These are phyloP conservation scores for Amoeboaphelidium occidentale DNA, from an alignment of 371 early-diverging fungal species.

Conservation along the genomic window DNA sequence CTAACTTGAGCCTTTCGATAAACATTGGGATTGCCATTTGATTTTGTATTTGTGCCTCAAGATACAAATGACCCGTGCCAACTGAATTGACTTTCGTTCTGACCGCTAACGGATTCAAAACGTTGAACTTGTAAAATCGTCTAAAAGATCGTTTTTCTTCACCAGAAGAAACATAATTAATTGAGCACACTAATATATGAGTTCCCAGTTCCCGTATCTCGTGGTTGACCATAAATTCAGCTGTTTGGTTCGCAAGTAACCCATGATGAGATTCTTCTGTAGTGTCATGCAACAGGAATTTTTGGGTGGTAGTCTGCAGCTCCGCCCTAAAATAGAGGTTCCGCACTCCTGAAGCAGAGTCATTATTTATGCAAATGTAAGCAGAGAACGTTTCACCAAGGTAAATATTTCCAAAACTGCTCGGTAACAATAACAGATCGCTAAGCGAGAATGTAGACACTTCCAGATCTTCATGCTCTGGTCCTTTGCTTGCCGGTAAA, in stretches of 20 bases:
- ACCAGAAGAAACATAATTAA: conserved; percentile 38
- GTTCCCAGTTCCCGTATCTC: conserved; percentile 84
- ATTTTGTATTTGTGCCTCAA: conserved; percentile 85
- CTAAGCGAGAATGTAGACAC: conserved; percentile 8
- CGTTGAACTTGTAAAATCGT: conserved; percentile 84
- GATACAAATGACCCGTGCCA: conserved; percentile 41
- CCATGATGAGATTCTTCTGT: conserved; percentile 2
- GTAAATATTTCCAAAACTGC: conserved; percentile 68
- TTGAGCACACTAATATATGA: conserved; percentile 68
- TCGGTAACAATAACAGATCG: conserved; percentile 36
- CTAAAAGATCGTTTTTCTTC: conserved; percentile 23
- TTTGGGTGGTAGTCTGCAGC: conserved; percentile 56
- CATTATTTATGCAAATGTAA: conserved; percentile 70
- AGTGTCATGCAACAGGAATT: conserved; percentile 45
- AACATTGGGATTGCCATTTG: conserved; percentile 48
- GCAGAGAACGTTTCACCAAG: conserved; percentile 78
- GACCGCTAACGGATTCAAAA: conserved; percentile 77
- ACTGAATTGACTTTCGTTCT: conserved; percentile 76
- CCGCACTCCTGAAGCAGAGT: conserved; percentile 20
- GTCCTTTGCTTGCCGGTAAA: conserved; percentile 8
- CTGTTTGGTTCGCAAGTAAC: conserved; percentile 24
- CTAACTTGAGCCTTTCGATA: conserved; percentile 67
- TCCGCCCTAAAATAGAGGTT: conserved; percentile 53
- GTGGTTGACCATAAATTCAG: conserved; percentile 48
- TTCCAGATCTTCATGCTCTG: conserved; percentile 5